phyloP scores from a whole-genome alignment of 2,329 filamentous ascomycete species.

The Alternaria arbusti region DNA sequence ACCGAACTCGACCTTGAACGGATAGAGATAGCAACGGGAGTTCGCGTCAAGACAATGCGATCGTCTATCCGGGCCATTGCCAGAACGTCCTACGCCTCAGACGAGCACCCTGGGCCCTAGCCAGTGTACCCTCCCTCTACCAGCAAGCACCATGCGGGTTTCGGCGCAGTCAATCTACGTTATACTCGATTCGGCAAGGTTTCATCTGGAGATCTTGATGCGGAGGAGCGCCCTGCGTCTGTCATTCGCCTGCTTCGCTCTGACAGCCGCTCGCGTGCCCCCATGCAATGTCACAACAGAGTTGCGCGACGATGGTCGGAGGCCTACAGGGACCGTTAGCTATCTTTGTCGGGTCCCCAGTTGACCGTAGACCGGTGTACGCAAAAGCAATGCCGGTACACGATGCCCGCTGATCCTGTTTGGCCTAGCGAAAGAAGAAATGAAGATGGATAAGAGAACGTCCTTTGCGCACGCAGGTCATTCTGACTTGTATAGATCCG shows the following conservation, averaged over 20 bases:
- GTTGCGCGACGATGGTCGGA: background rate
- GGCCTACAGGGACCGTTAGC: background rate
- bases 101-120: background rate
- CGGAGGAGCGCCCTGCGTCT: background rate
- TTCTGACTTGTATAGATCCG: background rate
- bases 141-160: background rate
- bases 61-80: background rate
- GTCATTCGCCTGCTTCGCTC: background rate
- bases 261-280: background rate
- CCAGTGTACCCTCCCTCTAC: background rate
- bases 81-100: background rate
- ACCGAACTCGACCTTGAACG: background rate
- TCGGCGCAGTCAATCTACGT: background rate
- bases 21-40: background rate
- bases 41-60: background rate
- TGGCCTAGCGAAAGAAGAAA: constrained; percentile 2
- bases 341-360: background rate
- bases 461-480: background rate
- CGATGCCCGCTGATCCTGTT: background rate
- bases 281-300: background rate
- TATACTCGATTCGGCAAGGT: background rate
- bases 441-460: background rate
- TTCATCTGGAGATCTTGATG: background rate
- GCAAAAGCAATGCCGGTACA: background rate
- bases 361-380: background rate